Evolutionary conservation across 441 rosid species (phyloP).

Genomic region (Gossypium lobatum): DNA sequence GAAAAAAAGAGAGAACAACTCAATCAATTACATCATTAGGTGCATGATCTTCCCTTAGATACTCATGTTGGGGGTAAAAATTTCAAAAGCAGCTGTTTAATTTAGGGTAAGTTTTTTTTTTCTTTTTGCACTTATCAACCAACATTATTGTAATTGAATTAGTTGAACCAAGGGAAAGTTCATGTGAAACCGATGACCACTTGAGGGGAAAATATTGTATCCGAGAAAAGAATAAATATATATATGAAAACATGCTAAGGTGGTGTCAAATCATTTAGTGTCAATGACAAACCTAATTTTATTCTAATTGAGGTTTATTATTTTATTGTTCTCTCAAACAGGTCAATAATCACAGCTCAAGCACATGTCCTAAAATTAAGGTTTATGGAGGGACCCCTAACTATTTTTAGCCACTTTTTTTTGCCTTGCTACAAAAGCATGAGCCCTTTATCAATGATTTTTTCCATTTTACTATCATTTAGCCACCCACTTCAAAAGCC

Average conservation of each 20-base stretch:
- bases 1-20: background rate
- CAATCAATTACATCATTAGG: background rate
- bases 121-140: background rate
- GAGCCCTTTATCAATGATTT: slow-evolving; percentile 21
- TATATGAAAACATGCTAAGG: background rate
- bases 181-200: background rate
- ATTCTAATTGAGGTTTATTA: slow-evolving; percentile 7
- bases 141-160: background rate
- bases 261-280: slow-evolving; percentile 26
- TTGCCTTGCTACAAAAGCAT: slow-evolving; percentile 18
- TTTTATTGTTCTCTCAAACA: slow-evolving; percentile 1
- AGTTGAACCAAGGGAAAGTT: slow-evolving; percentile 3
- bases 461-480: slow-evolving; percentile 20
- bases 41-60: slow-evolving; percentile 1
- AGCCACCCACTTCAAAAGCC: slow-evolving; percentile 19
- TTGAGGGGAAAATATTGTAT: slow-evolving; percentile 3
- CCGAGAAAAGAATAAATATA: background rate
- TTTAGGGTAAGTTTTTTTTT: background rate
- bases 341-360: slow-evolving; percentile 23
- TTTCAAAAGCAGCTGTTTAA: background rate
- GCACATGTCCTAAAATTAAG: slow-evolving; percentile 9
- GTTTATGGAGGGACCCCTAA: slow-evolving; percentile 19
- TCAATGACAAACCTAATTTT: slow-evolving; percentile 17
- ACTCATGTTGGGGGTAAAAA: background rate
- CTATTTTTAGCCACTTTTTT: background rate